Base-by-base conservation (phyloP, 805 yeast species). In the Candida insectalens region DNA sequence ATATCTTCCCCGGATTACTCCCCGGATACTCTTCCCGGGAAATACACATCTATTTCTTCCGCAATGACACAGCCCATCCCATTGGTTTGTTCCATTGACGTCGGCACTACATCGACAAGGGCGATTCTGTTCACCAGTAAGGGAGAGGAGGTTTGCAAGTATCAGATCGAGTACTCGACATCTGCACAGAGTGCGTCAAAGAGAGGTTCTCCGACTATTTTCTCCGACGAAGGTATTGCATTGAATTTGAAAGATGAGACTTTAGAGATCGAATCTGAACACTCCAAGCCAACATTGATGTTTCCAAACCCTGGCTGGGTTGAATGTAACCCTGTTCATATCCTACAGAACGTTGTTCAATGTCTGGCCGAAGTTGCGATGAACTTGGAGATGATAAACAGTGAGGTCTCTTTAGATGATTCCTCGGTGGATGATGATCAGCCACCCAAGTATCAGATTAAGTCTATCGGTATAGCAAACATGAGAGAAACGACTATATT, bases 401-500 rank as follows among this genome's bases (percentile, higher is more conserved):
- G 67, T 42, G 71, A 72, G 6, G 47, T 44, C 29, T 43, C 38
- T 50, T 63, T 45, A 43, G 30, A 32, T 17, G 49, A 27, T 17
- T 44, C 54, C 3, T 60, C 66, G 31, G n/a, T n/a, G n/a, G 60
- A 65, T 28, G 30, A 14, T 13, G 35, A 34, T 2, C 29, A 33
- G 2, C 34, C 16, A 6, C 12, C 14, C 3, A 57, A 65, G 38
- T 79, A 73, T 53, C 67, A 65, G 44, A 76, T 88, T 38, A 71
- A 65, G 38, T 76, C 83, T 30, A 69, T 88, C 45, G 97, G 97
- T 18, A 74, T 88, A 45, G 92, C 96, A 34, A 89, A 87, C 60
- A 94, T 89, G 92, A 74, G 97, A 53, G 97, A 88, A 61, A 88
- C 97, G 28, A 80, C 95, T 19, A 69, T 81, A 35, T 77, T 88